Evolutionary conservation across 805 yeast genomes (phyloP).

Genomic region (Saturnispora hagleri): DNA sequence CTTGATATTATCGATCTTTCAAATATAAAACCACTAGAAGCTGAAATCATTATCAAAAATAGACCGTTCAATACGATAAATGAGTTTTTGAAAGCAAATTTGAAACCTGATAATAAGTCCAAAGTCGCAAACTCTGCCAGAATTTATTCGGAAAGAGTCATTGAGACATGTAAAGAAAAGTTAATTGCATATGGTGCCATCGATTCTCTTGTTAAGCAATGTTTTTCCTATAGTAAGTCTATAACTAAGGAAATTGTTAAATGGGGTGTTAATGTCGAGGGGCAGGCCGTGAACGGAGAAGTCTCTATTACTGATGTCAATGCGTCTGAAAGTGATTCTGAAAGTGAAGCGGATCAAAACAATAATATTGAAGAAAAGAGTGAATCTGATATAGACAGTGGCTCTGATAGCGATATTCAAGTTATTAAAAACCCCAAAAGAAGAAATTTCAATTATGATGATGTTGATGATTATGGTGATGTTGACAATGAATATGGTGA

Average conservation of each 20-base stretch:
- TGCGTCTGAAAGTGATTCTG: slow-evolving; percentile 22
- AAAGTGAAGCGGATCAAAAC: slow-evolving; percentile 6
- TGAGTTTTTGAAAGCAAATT: slow-evolving; percentile 49
- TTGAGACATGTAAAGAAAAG: slow-evolving; percentile 60
- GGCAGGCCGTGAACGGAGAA: slow-evolving; percentile 43
- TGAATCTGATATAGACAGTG: slow-evolving; percentile 11
- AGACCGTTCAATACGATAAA: slow-evolving; percentile 64
- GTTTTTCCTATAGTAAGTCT: slow-evolving; percentile 65
- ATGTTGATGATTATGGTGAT: slow-evolving; percentile 21
- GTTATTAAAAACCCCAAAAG: background rate
- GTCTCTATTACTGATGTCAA: slow-evolving; percentile 51
- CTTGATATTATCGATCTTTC: slow-evolving; percentile 77
- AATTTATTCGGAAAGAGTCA: slow-evolving; percentile 57
- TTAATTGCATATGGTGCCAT: slow-evolving; percentile 89
- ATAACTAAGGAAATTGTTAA: slow-evolving; percentile 64
- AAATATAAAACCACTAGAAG: slow-evolving; percentile 56
- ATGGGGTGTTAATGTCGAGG: slow-evolving; percentile 84
- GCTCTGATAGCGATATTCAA: slow-evolving; percentile 3
- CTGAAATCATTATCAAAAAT: slow-evolving; percentile 48
- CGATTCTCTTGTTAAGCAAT: slow-evolving; percentile 78
- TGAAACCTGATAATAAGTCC: slow-evolving; percentile 25
- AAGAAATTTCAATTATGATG: background rate
- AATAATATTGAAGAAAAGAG: slow-evolving; percentile 23
- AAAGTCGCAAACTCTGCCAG: background rate
- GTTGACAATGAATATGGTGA: slow-evolving; percentile 16